Conservation (phyloP, 1,284 basidiomycete species). For the Moniliella sp. region DNA sequence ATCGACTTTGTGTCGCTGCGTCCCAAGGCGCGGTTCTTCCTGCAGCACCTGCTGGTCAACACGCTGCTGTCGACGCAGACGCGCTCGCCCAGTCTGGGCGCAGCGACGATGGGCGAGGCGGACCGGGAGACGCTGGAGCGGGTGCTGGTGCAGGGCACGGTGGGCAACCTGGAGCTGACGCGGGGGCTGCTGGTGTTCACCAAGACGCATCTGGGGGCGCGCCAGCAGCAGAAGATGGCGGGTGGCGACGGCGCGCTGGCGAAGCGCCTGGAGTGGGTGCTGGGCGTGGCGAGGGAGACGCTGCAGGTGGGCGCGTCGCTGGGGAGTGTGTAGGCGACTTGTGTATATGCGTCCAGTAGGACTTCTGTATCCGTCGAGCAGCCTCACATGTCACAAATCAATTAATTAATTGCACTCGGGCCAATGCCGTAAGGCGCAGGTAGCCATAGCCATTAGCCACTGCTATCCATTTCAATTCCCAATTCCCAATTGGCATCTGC, state of each 20-base stretch:
- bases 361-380: too few species aligned
- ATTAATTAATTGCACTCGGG: too few species aligned
- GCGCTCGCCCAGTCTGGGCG: conserved; percentile 3
- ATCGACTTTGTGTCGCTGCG: conserved; percentile 19
- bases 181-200: conserved; percentile 19
- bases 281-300: conserved; percentile 2
- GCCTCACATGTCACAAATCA: too few species aligned
- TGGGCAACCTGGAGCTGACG: conserved; percentile 11
- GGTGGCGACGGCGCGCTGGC: conserved; percentile 1
- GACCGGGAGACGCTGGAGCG: conserved; percentile 4
- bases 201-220: conserved; percentile 3
- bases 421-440: too few species aligned
- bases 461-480: too few species aligned
- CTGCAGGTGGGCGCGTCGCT: conserved; percentile 4
- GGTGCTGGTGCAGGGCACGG: conserved; percentile 8
- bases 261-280: conserved; percentile 4
- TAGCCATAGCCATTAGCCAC: too few species aligned
- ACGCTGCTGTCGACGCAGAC: conserved; percentile 13
- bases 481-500: too few species aligned
- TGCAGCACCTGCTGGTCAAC: conserved; percentile 16
- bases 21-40: conserved; percentile 6
- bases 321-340: too few species aligned
- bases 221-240: conserved; percentile 4
- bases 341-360: too few species aligned
- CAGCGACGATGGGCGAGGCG: not conserved